Base-by-base conservation (phyloP, 2,329 filamentous ascomycete genomes). In the Myotisia sp. region DNA sequence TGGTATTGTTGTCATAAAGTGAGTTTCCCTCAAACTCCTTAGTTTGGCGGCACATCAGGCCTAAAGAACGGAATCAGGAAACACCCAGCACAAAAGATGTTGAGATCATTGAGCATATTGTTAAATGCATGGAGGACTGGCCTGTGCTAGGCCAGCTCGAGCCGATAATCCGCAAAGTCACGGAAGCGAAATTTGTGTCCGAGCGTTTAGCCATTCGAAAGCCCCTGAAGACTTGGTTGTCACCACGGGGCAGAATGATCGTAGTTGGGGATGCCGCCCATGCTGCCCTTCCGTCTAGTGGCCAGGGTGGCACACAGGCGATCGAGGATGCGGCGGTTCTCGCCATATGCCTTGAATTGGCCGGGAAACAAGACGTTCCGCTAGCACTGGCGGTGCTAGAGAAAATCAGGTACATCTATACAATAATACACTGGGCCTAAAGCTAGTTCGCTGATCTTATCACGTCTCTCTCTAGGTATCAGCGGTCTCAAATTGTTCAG, bases 301-400 rank as follows among this genome's bases (percentile, higher is more conserved):
- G 65, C 1, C 70, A 74, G 47, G 71, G 70, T 5, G 71, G 70
- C 0, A 70, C 70, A 0, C 70, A 74, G 46, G 70, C 70, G 0
- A 68, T 75, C 34, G 70, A 75, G 54, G 71, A 74, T 42, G 67
- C 61, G 0, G 68, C 64, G 0, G 68, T 70, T 0, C 49, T 72
- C 1, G 60, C 56, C 1, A 62, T 65, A 13, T 19, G 27, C 19
- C 27, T 39, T 5, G 33, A 35, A n/a, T 19, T 39, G 5, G 37
- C 20, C 6, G 37, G 37, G 12, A 39, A 36, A 17, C 14, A 33
- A 12, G 22, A 36, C 12, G 19, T 39, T 10, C 33, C 37, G 5
- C 27, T 31, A 6, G 32, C 33, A 6, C 37, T 39, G 5, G 6
- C 20, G 3, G 37, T 32, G 6, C 13, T 18, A 13, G 32, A 36